Evolutionary conservation across 352 stramenopile genomes (phyloP).

Genomic region (Globisporangium spiculum): DNA sequence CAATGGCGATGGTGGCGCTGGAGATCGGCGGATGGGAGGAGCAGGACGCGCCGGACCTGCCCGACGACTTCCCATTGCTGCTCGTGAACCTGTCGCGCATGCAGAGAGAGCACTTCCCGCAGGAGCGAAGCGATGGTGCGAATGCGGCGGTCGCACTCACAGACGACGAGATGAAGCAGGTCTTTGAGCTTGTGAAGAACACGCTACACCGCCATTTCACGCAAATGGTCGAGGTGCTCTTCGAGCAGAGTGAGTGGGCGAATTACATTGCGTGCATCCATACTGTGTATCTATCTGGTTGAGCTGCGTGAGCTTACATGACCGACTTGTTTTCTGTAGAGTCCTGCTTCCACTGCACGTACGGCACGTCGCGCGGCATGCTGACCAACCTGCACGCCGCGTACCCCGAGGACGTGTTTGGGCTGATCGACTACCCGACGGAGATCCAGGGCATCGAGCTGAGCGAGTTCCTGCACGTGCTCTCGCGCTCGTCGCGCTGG

Average conservation of each 20-base stretch:
- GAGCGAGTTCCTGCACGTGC: constrained; percentile 57
- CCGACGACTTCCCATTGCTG: constrained; percentile 68
- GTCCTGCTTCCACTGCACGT: constrained; percentile 67
- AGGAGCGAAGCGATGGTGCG: neutral
- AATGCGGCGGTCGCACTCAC: neutral
- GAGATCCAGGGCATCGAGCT: constrained; percentile 55
- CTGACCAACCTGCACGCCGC: constrained; percentile 45
- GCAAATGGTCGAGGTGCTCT: constrained; percentile 59
- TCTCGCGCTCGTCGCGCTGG: constrained; percentile 66
- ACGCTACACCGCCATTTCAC: constrained; percentile 57
- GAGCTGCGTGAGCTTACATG: neutral
- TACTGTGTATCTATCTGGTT: neutral
- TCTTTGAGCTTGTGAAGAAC: constrained; percentile 45
- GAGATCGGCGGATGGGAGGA: constrained; percentile 41
- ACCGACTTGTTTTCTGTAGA: constrained; percentile 22
- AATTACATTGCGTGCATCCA: neutral
- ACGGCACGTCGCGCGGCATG: constrained; percentile 47
- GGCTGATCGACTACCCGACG: constrained; percentile 73
- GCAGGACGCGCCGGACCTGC: constrained; percentile 33
- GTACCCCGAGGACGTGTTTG: constrained; percentile 58
- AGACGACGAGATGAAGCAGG: constrained; percentile 28
- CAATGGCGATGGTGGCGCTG: neutral
- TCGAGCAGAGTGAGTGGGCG: constrained; percentile 51
- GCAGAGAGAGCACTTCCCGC: constrained; percentile 50
- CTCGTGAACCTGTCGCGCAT: constrained; percentile 64